phyloP scores from a whole-genome alignment of 176 grass and related monocot species.

The Carex parvula region DNA sequence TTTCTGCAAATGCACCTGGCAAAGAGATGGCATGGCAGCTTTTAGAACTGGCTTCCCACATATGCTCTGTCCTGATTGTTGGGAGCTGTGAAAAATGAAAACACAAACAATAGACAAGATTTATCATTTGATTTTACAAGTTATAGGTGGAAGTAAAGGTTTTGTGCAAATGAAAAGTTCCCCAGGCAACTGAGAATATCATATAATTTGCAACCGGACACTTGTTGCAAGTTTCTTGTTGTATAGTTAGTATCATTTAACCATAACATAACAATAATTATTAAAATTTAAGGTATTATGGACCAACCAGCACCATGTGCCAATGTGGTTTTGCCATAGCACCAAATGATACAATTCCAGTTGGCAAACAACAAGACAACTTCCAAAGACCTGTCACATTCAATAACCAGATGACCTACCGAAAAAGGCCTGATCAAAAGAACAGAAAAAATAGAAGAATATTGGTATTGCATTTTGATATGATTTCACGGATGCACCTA shows the following conservation, averaged over 20 bases:
- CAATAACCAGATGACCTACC: background rate
- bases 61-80: slow-evolving; percentile 50
- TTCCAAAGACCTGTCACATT: background rate
- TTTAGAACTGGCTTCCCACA: slow-evolving; percentile 66
- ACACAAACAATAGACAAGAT: slow-evolving; percentile 1
- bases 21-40: slow-evolving; percentile 62
- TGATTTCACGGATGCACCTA: background rate
- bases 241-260: background rate
- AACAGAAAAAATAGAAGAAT: background rate
- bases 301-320: background rate
- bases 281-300: background rate
- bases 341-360: background rate
- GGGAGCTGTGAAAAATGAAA: slow-evolving; percentile 36
- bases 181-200: background rate
- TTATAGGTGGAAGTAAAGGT: background rate
- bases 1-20: slow-evolving; percentile 57
- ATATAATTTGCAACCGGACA: background rate
- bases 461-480: background rate
- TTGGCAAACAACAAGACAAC: background rate
- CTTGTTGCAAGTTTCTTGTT: background rate
- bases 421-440: background rate
- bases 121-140: background rate
- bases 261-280: background rate
- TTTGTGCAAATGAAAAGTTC: background rate
- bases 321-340: background rate